Evolutionary conservation across 2,329 filamentous ascomycete genomes (phyloP).

Genomic region (Cladophialophora bantiana): DNA sequence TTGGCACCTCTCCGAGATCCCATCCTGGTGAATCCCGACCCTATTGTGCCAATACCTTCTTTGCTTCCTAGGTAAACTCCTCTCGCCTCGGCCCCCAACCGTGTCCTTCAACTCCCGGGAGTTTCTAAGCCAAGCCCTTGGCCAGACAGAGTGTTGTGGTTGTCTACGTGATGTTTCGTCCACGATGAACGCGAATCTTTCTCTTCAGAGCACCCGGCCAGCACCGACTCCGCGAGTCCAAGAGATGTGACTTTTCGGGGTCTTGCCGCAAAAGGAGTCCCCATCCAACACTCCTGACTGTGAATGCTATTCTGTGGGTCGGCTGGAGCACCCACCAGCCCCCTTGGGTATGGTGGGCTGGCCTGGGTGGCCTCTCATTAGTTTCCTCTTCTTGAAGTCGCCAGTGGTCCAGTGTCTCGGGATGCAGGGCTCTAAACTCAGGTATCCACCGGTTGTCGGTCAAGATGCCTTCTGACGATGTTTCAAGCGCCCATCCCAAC

Average conservation of each 20-base stretch:
- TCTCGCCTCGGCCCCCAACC: not conserved
- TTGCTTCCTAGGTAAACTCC: not conserved
- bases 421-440: constrained; percentile 1
- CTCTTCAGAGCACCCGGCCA: constrained; percentile 10
- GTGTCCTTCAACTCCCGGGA: not conserved
- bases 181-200: not conserved
- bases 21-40: not conserved
- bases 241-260: constrained; percentile 18
- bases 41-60: not conserved
- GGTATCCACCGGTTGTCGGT: constrained; percentile 18
- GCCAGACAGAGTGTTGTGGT: not conserved
- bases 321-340: constrained; percentile 9
- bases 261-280: constrained; percentile 17
- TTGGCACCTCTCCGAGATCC: constrained; percentile 10
- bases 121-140: not conserved
- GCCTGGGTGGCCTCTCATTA: constrained; percentile 8
- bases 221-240: constrained; percentile 7
- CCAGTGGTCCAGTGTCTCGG: not conserved
- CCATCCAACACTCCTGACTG: constrained; percentile 8
- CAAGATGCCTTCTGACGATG: constrained; percentile 10
- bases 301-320: constrained; percentile 6
- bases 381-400: constrained; percentile 2
- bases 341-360: not conserved
- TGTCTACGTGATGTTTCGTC: not conserved
- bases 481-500: constrained; percentile 15